These are phyloP conservation scores for Pythium periplocum DNA, from an alignment of 352 stramenopile genomes.

Conservation along the genomic window DNA sequence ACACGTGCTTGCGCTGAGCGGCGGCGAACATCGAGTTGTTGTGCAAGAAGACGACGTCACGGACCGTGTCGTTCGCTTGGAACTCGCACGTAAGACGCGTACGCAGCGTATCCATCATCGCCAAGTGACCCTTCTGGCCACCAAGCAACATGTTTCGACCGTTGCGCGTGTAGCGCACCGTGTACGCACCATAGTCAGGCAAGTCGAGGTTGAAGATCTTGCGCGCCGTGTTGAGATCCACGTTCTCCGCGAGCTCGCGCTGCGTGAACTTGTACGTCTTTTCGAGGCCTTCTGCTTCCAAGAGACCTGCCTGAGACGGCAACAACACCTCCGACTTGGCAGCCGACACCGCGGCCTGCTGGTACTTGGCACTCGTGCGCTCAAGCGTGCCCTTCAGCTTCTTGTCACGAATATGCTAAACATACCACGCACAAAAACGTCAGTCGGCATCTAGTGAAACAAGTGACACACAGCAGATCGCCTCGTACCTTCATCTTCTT, in stretches of 20 bases:
- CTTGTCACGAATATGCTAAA: slow-evolving; percentile 77
- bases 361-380: slow-evolving; percentile 70
- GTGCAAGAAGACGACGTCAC: slow-evolving; percentile 96
- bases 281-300: slow-evolving; percentile 96
- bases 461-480: too few species aligned
- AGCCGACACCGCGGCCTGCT: slow-evolving; percentile 78
- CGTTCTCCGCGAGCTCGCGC: slow-evolving; percentile 69
- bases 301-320: slow-evolving; percentile 69
- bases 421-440: neutral
- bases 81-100: slow-evolving; percentile 93
- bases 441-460: too few species aligned
- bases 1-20: slow-evolving; percentile 96
- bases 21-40: slow-evolving; percentile 96
- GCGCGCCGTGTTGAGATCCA: slow-evolving; percentile 92
- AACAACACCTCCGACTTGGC: slow-evolving; percentile 90
- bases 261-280: slow-evolving; percentile 96
- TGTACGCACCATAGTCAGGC: slow-evolving; percentile 91
- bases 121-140: slow-evolving; percentile 93
- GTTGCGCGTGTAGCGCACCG: slow-evolving; percentile 93
- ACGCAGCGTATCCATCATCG: slow-evolving; percentile 91
- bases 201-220: slow-evolving; percentile 96
- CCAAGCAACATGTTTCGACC: slow-evolving; percentile 93
- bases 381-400: slow-evolving; percentile 79
- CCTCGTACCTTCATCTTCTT: slow-evolving; percentile 40
- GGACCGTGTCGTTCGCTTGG: slow-evolving; percentile 91